phyloP scores from a whole-genome alignment of 129 eudicot species.

The Ambrosia artemisiifolia region DNA sequence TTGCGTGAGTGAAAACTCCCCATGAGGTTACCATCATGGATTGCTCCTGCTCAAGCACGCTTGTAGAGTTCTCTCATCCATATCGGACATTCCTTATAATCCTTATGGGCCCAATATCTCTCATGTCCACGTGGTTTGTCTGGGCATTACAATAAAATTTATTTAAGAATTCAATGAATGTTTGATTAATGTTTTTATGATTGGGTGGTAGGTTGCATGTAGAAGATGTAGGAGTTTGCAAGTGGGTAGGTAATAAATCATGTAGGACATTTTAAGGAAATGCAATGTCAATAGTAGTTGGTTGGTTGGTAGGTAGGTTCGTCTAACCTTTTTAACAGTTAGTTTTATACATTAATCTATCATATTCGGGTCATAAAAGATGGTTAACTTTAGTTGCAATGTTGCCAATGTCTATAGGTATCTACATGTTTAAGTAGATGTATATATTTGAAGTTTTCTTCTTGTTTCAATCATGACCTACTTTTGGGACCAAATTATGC shows the following conservation, averaged over 20 bases:
- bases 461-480: conserved; percentile 22
- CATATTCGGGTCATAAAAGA: conserved; percentile 2
- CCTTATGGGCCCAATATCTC: too few relatives aligned
- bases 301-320: conserved; percentile 19
- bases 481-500: conserved; percentile 34
- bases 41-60: too few relatives aligned
- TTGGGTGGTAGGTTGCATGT: neutral
- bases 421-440: conserved; percentile 29
- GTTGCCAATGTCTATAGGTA: conserved; percentile 15
- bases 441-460: conserved; percentile 31
- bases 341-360: too few relatives aligned
- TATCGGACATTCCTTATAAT: too few relatives aligned
- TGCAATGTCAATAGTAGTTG: conserved; percentile 23
- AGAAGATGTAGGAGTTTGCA: conserved; percentile 16
- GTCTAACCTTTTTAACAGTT: neutral
- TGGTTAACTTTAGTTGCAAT: conserved; percentile 27
- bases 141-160: neutral
- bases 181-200: neutral
- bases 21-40: too few relatives aligned
- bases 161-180: neutral
- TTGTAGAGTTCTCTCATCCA: too few relatives aligned
- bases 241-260: conserved; percentile 28
- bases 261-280: conserved; percentile 13
- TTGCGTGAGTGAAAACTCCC: too few relatives aligned
- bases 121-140: too few relatives aligned